These are phyloP conservation scores for Aspergillus sp. DNA, from an alignment of 2,329 filamentous ascomycete species.

Conservation along the genomic window DNA sequence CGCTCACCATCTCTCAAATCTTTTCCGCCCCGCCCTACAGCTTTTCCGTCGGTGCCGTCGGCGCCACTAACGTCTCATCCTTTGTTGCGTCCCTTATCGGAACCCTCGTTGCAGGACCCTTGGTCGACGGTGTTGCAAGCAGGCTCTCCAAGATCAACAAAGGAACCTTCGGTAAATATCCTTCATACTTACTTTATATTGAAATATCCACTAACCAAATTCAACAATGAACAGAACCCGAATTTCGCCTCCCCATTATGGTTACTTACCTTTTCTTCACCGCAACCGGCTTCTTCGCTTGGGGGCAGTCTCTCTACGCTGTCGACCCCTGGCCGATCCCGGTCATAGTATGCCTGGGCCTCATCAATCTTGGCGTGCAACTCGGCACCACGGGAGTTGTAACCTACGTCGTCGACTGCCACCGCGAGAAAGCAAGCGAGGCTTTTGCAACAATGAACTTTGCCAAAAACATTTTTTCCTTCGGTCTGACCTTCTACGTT, in stretches of 20 bases:
- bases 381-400: conserved; percentile 40
- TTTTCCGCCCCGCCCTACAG: conserved; percentile 40
- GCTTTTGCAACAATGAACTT: conserved; percentile 43
- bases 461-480: conserved; percentile 35
- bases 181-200: background rate
- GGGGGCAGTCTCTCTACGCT: conserved; percentile 30
- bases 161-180: conserved; percentile 31
- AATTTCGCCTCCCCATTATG: conserved; percentile 43
- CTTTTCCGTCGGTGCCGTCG: conserved; percentile 37
- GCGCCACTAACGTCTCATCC: conserved; percentile 34
- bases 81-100: conserved; percentile 37
- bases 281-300: conserved; percentile 39
- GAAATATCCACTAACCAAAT: background rate
- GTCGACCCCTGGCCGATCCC: conserved; percentile 34
- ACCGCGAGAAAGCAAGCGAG: conserved; percentile 39
- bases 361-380: conserved; percentile 40
- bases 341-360: conserved; percentile 38
- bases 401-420: conserved; percentile 42
- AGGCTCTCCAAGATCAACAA: conserved; percentile 36
- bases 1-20: conserved; percentile 36
- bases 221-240: conserved; percentile 28
- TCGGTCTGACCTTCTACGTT: conserved; percentile 39
- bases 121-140: conserved; percentile 37
- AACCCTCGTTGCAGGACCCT: conserved; percentile 32
- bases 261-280: conserved; percentile 36